phyloP scores from a whole-genome alignment of 305 asterid genomes.

The Fraxinus platypoda region DNA sequence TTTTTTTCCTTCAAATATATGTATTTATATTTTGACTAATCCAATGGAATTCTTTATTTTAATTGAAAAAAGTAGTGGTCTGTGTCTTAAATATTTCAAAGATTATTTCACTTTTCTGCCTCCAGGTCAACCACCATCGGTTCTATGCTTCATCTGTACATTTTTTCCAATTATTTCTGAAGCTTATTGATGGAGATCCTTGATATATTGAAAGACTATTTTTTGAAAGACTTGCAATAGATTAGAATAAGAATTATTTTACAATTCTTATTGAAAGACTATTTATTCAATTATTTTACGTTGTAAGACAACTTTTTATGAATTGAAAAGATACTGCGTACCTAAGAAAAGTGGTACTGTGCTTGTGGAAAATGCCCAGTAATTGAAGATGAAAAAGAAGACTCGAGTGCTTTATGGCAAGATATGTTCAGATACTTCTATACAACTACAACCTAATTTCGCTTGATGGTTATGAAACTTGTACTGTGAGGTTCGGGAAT shows the following conservation, averaged over 20 bases:
- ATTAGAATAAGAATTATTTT: not conserved
- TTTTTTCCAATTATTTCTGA: not conserved
- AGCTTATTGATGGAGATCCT: not conserved
- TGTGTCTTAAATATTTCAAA: not conserved
- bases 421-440: not conserved
- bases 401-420: not conserved
- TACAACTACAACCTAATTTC: not conserved
- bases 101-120: not conserved
- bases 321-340: not conserved
- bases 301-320: not conserved
- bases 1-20: not conserved
- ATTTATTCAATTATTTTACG: not conserved
- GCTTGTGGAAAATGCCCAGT: not conserved
- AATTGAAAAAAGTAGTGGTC: not conserved
- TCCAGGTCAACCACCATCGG: not conserved
- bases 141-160: not conserved
- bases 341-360: not conserved
- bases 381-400: not conserved
- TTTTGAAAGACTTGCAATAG: not conserved
- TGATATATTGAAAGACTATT: not conserved
- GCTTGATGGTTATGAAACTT: not conserved
- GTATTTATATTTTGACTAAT: not conserved
- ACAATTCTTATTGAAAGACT: not conserved
- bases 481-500: not conserved
- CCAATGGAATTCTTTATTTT: not conserved